Evolutionary conservation across 805 yeast genomes (phyloP).

Genomic region (Kodamaea neixiangensis): DNA sequence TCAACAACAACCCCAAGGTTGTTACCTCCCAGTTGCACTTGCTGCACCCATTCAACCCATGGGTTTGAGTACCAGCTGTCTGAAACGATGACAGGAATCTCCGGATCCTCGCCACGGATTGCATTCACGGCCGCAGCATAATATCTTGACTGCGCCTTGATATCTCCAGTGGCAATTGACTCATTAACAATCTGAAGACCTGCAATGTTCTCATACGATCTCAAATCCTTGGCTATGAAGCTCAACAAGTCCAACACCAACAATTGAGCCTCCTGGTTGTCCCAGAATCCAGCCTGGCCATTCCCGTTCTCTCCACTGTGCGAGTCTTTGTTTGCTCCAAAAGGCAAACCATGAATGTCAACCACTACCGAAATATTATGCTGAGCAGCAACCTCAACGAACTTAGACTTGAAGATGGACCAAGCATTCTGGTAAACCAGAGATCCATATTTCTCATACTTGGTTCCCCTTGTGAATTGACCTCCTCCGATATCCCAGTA

Average conservation of each 20-base stretch:
- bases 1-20: constrained; percentile 73
- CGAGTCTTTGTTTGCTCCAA: constrained; percentile 85
- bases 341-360: constrained; percentile 88
- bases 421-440: constrained; percentile 74
- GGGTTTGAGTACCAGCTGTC: constrained; percentile 93
- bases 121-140: constrained; percentile 64
- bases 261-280: constrained; percentile 38
- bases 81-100: constrained; percentile 75
- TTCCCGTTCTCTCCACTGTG: constrained; percentile 73
- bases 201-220: constrained; percentile 61
- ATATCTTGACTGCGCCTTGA: constrained; percentile 57
- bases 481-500: constrained; percentile 85
- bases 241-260: constrained; percentile 53
- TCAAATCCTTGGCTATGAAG: constrained; percentile 63
- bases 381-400: constrained; percentile 59
- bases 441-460: constrained; percentile 51
- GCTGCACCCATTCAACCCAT: constrained; percentile 68
- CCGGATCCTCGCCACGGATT: constrained; percentile 55
- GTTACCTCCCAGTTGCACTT: constrained; percentile 36
- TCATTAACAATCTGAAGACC: constrained; percentile 90
- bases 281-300: constrained; percentile 68
- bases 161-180: constrained; percentile 58
- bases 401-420: constrained; percentile 53
- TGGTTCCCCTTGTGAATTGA: constrained; percentile 55
- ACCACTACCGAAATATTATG: constrained; percentile 72